Evolutionary conservation across 352 stramenopile species (phyloP), one percentile per base, ranked within the genome.

Genomic region (Globisporangium nagaii): DNA sequence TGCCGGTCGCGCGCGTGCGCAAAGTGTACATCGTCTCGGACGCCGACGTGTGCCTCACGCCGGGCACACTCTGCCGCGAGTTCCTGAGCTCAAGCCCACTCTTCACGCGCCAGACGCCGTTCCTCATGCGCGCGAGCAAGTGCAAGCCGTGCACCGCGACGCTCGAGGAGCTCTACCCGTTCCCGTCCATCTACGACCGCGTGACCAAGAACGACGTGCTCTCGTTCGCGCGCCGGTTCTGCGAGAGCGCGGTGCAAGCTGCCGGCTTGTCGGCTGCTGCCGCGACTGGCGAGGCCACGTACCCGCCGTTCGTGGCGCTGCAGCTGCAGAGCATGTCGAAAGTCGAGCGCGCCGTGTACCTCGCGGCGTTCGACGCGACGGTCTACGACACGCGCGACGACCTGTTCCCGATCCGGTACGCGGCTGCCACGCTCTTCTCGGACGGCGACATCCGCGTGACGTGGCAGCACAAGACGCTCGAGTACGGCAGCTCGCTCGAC

Each of bases 11-110:
- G 32, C 55, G 62, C 55, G 68, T 90, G 13, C 72, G 71, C 46
- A 75, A 73, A 56, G 75, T 95, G 46, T 85, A 91, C 60, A 93
- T 96, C 65, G 76, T 91, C 34, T 94, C 84, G 44, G 89, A 97
- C 68, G 73, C 76, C 41, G 54, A 72, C 9, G 68, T 84, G 57
- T 85, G 86, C 53, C 79, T 96, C 48, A 86, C 78, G 34, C 87
- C 87, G 3, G 87, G 89, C 15, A 85, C 86, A 52, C 60, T 96
- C 0, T 97, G 89, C 65, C 72, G 89, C 34, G 87, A 97, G 61
- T 97, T 93, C 62, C 72, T 97, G 57, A 70, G 68, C 39, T 86
- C 82, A 9, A 88, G 85, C 52, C 64, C 80, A 40, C 59, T 78
- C 42, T 68, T 81, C 12, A 68, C 50, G 32, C 51, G 60, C 10